Evolutionary conservation across 306 rosid species (phyloP), one percentile per base, ranked within the genome.

Genomic region (Prunus davidiana): DNA sequence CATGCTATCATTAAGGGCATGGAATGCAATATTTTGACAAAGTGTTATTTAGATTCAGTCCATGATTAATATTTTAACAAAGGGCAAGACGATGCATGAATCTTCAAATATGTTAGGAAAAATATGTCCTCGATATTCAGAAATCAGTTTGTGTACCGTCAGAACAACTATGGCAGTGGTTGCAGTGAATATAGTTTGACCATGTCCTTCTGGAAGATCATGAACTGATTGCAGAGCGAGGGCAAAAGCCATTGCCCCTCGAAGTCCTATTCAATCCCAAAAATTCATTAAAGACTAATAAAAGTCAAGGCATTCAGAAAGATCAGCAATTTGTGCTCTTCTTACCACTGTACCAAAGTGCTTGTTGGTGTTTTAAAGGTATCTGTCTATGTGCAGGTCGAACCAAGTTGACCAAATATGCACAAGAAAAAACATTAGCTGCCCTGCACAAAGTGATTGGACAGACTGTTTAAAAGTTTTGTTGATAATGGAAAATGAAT

Each of bases 211-310:
- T 66, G 97, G 99, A 87, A 95, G 99, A 84, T 95, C 97, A 61
- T 95, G 99, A 85, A 92, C 81, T 64, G 99, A 92, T 88, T 95
- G 99, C 85, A 95, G 81, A 75, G 99, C 97, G 64, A 95, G 93
- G 50, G 99, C 99, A 89, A 95, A 95, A 25, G 99, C 99, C 99
- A 95, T 95, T 70, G 99, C 99, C 73, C 99, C 99, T 79, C 99
- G 91, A 78, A 95, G 99, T 74, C 99, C 99, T 95, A 73, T 34
- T 73, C 74, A 77, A 61, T 52, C 69, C 76, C 82, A 76, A n/a
- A 78, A 38, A 64, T 43, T 73, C 24, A 30, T 22, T 69, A 79
- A 38, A 55, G 24, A 74, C 41, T 28, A 72, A 8, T 32, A 64
- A 20, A 32, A 71, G 56, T 34, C 32, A 72, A 25, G 19, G 63